phyloP scores from a whole-genome alignment of 176 grass and related monocot species.

The Oryza brachyantha region DNA sequence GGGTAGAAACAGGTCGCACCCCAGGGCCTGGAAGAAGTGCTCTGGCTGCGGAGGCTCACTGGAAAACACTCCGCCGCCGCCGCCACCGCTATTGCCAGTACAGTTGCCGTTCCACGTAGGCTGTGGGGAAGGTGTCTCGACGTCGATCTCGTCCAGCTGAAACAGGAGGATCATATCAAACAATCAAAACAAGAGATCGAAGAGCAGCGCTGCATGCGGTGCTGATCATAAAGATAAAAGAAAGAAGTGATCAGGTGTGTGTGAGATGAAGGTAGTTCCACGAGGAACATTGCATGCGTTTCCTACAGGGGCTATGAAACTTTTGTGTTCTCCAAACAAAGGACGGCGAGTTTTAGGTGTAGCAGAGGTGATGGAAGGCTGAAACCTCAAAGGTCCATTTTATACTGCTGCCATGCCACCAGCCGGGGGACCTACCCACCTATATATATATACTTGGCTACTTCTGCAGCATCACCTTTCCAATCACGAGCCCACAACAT shows the following conservation, averaged over 20 bases:
- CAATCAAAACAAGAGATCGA: not conserved
- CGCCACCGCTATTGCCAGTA: not conserved
- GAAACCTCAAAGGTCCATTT: not conserved
- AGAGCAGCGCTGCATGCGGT: not conserved
- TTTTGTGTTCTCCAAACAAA: not conserved
- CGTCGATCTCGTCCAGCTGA: conserved; percentile 34
- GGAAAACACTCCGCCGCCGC: not conserved
- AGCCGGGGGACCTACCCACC: not conserved
- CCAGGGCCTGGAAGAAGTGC: conserved; percentile 44
- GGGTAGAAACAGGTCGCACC: conserved; percentile 18
- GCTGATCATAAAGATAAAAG: too few relatives aligned
- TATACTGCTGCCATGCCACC: not conserved
- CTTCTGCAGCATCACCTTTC: not conserved
- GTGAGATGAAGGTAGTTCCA: not conserved
- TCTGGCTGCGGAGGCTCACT: conserved; percentile 38
- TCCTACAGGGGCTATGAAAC: too few relatives aligned
- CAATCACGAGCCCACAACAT: not conserved
- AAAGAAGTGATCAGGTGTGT: too few relatives aligned
- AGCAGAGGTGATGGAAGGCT: not conserved
- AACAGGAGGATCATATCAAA: not conserved
- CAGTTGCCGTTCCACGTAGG: conserved; percentile 7
- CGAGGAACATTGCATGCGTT: too few relatives aligned
- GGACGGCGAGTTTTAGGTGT: not conserved
- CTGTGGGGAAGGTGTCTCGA: not conserved
- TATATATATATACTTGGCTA: not conserved